Evolutionary conservation across 2,329 filamentous ascomycete species (phyloP).

Genomic region (Fusarium sp.): DNA sequence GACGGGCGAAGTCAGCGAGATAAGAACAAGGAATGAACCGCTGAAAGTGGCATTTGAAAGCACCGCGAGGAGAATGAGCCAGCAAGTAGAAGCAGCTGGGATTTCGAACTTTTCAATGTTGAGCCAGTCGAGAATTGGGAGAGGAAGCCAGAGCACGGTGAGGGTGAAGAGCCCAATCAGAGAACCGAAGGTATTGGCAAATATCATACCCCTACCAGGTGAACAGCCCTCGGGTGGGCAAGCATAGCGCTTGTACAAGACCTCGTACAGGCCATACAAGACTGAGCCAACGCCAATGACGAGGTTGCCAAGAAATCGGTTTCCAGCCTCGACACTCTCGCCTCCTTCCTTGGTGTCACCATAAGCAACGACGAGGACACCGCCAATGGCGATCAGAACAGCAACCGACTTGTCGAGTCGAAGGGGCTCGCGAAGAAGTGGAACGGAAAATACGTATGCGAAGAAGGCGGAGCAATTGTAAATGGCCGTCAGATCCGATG

Average conservation of each 20-base stretch:
- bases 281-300: constrained; percentile 91
- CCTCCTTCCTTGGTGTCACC: constrained; percentile 69
- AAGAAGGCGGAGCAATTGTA: constrained; percentile 99
- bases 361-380: constrained; percentile 95
- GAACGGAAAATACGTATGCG: constrained; percentile 95
- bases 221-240: constrained; percentile 91
- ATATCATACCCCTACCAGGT: constrained; percentile 90
- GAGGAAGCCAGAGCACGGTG: constrained; percentile 86
- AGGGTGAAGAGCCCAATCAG: constrained; percentile 89
- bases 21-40: constrained; percentile 90
- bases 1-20: constrained; percentile 91
- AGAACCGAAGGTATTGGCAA: constrained; percentile 90
- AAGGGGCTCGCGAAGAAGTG: constrained; percentile 84
- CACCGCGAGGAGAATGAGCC: constrained; percentile 81
- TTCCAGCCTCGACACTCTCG: constrained; percentile 62
- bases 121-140: constrained; percentile 81
- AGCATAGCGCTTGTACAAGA: constrained; percentile 91
- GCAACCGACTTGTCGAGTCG: constrained; percentile 85
- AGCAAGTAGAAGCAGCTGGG: constrained; percentile 78
- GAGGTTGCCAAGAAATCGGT: constrained; percentile 83
- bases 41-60: constrained; percentile 91
- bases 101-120: constrained; percentile 85
- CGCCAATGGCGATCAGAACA: constrained; percentile 84
- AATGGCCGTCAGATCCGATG: constrained; percentile 93
- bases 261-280: constrained; percentile 96